Evolutionary conservation across 2,329 filamentous ascomycete genomes (phyloP), one percentile per base, ranked within the genome.

Genomic region (Fusarium tjaetaba): DNA sequence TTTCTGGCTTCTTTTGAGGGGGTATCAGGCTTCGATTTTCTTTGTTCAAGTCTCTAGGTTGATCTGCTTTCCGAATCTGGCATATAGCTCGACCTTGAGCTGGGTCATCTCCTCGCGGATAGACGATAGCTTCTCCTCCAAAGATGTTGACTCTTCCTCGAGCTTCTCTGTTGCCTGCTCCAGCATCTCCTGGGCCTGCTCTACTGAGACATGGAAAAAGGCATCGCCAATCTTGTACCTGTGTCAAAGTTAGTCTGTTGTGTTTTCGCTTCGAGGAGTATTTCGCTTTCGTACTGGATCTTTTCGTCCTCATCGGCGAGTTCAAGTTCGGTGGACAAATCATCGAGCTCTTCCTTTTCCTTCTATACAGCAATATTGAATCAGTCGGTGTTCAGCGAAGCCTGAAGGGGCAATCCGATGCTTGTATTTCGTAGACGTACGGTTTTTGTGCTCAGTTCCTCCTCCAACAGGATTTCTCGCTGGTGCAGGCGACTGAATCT

Each of bases 171-270:
- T 92, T 11, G 94, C 93, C 16, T 88, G 84, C 24, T 90, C 86
- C 10, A 99, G 91, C 84, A 98, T 89, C 76, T 96, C 92, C 80
- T 98, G 94, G 5, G 96, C 96, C 81, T 97, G 93, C 55, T 92
- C 85, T 22, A 98, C 88, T 14, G 93, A 92, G 59, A 99, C 85
- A 67, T 94, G 93, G 82, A 98, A 93, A 85, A 98, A 99, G 11
- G 95, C 94, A 82, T 98, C 96, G 74, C 96, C 96, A 65, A 99
- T 94, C 85, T 97, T 97, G 87, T 98, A 98, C 65, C 95, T 98
- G 81, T 38, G 32, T 58, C 39, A 5, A 41, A 20, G 32, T 75
- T 39, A 78, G 74, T 69, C 59, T 11, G 22, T 26, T 7, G 18
- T 32, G 11, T 18, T 18, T 22, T 13, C 15, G 20, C 4, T 36